A percentile compares a stretch with the other conserved stretches of the same genome.
These are phyloP conservation scores for Parmales sp. DNA, from an alignment of 108 stramenopile species.

Conservation along the genomic window DNA sequence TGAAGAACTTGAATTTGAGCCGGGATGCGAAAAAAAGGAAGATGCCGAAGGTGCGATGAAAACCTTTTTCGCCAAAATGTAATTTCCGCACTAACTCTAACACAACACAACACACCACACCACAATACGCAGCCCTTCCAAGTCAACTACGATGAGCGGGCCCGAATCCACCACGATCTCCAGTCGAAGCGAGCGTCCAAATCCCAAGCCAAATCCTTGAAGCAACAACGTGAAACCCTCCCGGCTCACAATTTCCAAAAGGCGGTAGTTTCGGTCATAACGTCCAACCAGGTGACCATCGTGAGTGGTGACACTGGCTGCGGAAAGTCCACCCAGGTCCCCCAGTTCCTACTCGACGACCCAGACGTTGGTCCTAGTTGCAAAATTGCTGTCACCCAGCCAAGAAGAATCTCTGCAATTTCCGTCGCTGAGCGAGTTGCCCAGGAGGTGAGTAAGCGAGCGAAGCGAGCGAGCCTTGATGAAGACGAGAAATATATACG, in stretches of 20 bases:
- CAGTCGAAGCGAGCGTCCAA: background rate
- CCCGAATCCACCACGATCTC: background rate
- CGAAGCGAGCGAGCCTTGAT: conserved; percentile 31
- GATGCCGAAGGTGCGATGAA: no score
- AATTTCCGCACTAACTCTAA: background rate
- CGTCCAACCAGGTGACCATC: background rate
- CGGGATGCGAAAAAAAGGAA: no score
- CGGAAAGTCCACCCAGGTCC: conserved; percentile 77
- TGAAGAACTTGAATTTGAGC: no score
- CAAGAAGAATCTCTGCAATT: conserved; percentile 69
- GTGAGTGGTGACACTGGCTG: conserved; percentile 23
- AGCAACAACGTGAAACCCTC: background rate
- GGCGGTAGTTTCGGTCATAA: background rate
- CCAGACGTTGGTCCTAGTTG: conserved; percentile 28
- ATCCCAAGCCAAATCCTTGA: background rate
- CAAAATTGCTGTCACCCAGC: conserved; percentile 73
- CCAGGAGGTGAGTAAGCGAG: conserved; percentile 51
- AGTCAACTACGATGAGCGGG: background rate
- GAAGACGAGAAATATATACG: no score
- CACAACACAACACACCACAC: background rate
- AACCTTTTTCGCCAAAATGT: background rate
- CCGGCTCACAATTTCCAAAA: background rate
- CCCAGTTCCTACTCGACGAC: conserved; percentile 64
- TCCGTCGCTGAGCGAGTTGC: conserved; percentile 69
- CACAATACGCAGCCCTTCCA: background rate